Percentiles rank a stretch among this genome's conserved stretches.
Conservation (phyloP, 2,329 filamentous ascomycete species). For the Clathrospora elynae region DNA sequence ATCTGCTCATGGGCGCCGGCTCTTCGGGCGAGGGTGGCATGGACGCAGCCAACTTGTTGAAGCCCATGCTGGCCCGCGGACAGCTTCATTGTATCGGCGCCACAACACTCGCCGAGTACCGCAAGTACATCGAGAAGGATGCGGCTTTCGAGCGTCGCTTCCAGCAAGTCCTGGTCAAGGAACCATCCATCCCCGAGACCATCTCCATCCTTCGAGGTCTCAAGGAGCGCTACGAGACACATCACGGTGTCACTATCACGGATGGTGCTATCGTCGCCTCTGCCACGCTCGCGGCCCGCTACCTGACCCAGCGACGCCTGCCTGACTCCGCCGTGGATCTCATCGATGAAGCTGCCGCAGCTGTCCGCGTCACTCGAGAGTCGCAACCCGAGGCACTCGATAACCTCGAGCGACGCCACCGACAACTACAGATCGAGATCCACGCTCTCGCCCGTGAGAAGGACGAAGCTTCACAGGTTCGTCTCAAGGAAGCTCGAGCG, state of each 20-base stretch:
- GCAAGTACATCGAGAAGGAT: conserved; percentile 99
- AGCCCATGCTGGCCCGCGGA: conserved; percentile 96
- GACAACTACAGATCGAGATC: conserved; percentile 96
- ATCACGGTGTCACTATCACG: conserved; percentile 95
- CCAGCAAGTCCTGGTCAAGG: conserved; percentile 97
- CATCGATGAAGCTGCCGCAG: conserved; percentile 93
- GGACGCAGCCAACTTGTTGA: conserved; percentile 96
- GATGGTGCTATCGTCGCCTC: conserved; percentile 91
- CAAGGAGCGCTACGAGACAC: conserved; percentile 97
- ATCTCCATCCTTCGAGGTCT: conserved; percentile 97
- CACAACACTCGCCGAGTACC: conserved; percentile 91
- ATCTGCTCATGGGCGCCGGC: conserved; percentile 96
- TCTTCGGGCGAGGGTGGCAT: conserved; percentile 95
- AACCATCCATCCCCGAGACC: conserved; percentile 85
- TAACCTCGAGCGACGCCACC: conserved; percentile 85
- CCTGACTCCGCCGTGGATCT: conserved; percentile 97
- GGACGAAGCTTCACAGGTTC: conserved; percentile 86
- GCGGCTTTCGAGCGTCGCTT: conserved; percentile 97
- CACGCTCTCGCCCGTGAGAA: conserved; percentile 92
- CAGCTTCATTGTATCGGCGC: conserved; percentile 98
- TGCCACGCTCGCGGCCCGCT: conserved; percentile 89
- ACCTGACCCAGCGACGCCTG: conserved; percentile 86
- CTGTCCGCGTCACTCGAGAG: conserved; percentile 93
- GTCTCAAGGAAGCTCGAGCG: conserved; percentile 80
- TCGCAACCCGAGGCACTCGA: conserved; percentile 96